Evolutionary conservation across 352 stramenopile genomes (phyloP), one percentile per base, ranked within the genome.

Genomic region (Peronospora tabacina): DNA sequence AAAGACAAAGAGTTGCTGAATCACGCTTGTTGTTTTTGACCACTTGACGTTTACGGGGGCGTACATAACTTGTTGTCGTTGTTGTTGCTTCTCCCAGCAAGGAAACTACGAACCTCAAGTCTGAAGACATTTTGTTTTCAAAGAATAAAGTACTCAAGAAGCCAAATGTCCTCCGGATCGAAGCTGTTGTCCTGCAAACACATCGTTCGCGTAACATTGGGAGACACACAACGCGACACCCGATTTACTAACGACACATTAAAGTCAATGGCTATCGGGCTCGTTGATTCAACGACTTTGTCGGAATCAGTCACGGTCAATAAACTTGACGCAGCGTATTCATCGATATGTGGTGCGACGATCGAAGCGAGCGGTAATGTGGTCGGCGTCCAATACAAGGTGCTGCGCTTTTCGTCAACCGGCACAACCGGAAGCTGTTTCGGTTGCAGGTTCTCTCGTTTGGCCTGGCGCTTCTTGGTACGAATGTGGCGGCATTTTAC

Each of bases 61-160:
- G 39, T 44, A 49, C 35, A 32, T 39, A 37, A 61, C 33, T 45
- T 22, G 29, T n/a, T 58, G 24, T 40, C 34, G 30, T 9, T 33
- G 8, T 33, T 13, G 30, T 11, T 37, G 13, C 36, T 60, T 33
- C 44, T 47, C 33, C 20, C 39, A 20, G n/a, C 1, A 28, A 40
- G 42, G 20, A 29, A 47, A 44, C 44, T 58, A 42, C 11, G 15
- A 49, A 54, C 52, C 44, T 49, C 15, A 40, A 49, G 20, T 26
- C 26, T 49, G 45, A 44, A 41, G 38, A 19, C 19, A 29, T n/a
- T 15, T 34, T 15, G 24, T 34, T 36, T 72, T 55, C 28, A 85
- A 28, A 86, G 50, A 44, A 89, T 82, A 43, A 89, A 89, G 44
- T 87, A 89, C 58, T 82, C 68, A 43, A 89, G 73, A 9, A 87